A percentile compares a stretch with the other conserved stretches of the same genome.
phyloP scores from a whole-genome alignment of 768 basidiomycete genomes.

The Dioszegia crocea region DNA sequence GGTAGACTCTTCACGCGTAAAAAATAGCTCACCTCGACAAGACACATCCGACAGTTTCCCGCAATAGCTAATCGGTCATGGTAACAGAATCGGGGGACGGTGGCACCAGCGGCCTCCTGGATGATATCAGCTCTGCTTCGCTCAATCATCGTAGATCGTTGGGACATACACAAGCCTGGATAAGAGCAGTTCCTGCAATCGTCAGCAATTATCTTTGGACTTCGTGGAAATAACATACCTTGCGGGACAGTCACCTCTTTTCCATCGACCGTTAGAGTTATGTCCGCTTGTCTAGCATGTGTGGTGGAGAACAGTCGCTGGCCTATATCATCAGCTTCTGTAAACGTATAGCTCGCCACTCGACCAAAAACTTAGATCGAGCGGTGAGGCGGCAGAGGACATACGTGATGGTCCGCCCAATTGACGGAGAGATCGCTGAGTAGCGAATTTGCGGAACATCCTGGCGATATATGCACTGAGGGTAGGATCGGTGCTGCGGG shows the following conservation, averaged over 20 bases:
- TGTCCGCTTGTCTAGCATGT: slow-evolving; percentile 48
- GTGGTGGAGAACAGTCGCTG: slow-evolving; percentile 41
- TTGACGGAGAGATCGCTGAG: slow-evolving; percentile 9
- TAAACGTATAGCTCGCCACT: neutral
- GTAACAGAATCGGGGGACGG: slow-evolving; percentile 49
- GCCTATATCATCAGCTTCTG: slow-evolving; percentile 16
- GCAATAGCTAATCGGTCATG: slow-evolving; percentile 79
- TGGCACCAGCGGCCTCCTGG: slow-evolving; percentile 52
- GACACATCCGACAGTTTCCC: slow-evolving; percentile 98
- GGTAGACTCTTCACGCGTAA: no score
- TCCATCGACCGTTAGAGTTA: slow-evolving; percentile 91
- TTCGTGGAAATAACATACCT: slow-evolving; percentile 58
- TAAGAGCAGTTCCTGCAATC: slow-evolving; percentile 68
- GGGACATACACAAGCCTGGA: slow-evolving; percentile 68
- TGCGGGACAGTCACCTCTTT: slow-evolving; percentile 96
- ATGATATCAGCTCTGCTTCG: slow-evolving; percentile 13
- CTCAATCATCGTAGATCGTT: slow-evolving; percentile 40
- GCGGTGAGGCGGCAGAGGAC: neutral
- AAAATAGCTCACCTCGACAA: slow-evolving; percentile 66
- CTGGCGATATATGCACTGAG: neutral
- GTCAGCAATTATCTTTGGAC: neutral
- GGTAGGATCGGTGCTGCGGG: neutral
- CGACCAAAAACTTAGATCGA: neutral
- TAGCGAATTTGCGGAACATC: slow-evolving; percentile 13
- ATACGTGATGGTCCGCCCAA: slow-evolving; percentile 10